phyloP scores from a whole-genome alignment of 441 rosid genomes.

The Adansonia grandidieri region DNA sequence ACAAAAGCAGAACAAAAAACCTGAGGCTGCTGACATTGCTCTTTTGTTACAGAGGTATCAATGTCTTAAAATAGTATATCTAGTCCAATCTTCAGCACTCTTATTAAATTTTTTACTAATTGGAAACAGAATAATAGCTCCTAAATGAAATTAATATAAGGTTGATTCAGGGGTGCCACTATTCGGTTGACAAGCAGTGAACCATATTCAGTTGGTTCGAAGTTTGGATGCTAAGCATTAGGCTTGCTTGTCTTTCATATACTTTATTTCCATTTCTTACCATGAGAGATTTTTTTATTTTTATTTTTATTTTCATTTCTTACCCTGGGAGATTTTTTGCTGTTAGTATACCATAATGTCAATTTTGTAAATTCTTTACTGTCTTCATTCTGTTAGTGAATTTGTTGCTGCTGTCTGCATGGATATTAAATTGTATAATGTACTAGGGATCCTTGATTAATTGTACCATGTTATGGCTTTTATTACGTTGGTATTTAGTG shows the following conservation, averaged over 20 bases:
- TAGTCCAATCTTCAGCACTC: slow-evolving; percentile 7
- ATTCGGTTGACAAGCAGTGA: slow-evolving; percentile 13
- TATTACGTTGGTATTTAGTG: not conserved
- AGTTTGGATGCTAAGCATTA: not conserved
- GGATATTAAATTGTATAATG: not conserved
- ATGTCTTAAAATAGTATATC: not conserved
- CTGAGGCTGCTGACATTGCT: slow-evolving; percentile 93
- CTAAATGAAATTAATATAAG: not conserved
- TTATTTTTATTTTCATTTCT: not conserved
- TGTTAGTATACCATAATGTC: not conserved
- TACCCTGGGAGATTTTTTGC: not conserved
- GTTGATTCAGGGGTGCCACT: not conserved
- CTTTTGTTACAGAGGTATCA: slow-evolving; percentile 84
- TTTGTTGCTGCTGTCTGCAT: not conserved
- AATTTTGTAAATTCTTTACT: not conserved
- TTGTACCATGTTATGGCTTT: not conserved
- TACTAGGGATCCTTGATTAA: slow-evolving; percentile 15
- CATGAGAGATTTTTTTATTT: not conserved
- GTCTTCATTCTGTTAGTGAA: not conserved
- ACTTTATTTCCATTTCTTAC: not conserved
- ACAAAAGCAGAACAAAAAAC: slow-evolving; percentile 83
- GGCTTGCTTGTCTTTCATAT: slow-evolving; percentile 1
- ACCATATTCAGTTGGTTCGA: not conserved
- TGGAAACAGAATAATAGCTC: slow-evolving; percentile 2
- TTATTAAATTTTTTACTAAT: slow-evolving; percentile 15